Evolutionary conservation across 2,329 filamentous ascomycete genomes (phyloP).

Genomic region (Acephala macrosclerotiorum): DNA sequence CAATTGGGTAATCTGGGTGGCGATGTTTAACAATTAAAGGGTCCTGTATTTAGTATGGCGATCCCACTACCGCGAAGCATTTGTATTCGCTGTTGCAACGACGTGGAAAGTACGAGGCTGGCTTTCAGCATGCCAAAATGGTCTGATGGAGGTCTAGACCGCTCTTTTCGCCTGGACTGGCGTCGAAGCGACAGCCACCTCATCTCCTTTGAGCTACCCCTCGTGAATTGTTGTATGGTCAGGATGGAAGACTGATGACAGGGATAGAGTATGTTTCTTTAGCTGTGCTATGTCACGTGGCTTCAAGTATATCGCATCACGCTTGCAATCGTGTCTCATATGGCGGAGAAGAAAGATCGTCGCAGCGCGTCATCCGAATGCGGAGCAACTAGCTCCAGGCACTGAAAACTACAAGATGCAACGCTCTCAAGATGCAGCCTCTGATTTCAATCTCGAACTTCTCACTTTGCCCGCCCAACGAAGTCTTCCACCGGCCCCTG

Average conservation of each 20-base stretch:
- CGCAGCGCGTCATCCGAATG: background rate
- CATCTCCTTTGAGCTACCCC: too few relatives aligned
- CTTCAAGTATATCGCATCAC: background rate
- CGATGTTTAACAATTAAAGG: too few relatives aligned
- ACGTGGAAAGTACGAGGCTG: background rate
- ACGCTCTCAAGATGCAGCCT: background rate
- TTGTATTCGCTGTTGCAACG: slow-evolving; percentile 2
- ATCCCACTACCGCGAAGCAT: background rate
- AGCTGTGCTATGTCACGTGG: background rate
- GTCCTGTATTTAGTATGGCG: too few relatives aligned
- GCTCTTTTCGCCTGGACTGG: background rate
- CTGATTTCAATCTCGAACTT: background rate
- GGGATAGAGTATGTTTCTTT: background rate
- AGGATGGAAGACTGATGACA: too few relatives aligned
- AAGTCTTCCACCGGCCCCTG: too few relatives aligned
- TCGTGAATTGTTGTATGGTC: too few relatives aligned
- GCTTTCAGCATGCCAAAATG: background rate
- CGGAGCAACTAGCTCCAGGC: background rate
- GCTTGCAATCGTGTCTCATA: background rate
- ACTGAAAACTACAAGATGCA: background rate
- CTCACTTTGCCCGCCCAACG: background rate
- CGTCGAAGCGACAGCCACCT: background rate
- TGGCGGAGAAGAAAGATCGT: background rate
- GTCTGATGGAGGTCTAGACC: background rate
- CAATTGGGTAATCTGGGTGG: too few relatives aligned